A percentile compares a stretch with the other conserved stretches of the same genome.
Conservation (phyloP, 352 stramenopile species). For the Pythium diclinum region DNA sequence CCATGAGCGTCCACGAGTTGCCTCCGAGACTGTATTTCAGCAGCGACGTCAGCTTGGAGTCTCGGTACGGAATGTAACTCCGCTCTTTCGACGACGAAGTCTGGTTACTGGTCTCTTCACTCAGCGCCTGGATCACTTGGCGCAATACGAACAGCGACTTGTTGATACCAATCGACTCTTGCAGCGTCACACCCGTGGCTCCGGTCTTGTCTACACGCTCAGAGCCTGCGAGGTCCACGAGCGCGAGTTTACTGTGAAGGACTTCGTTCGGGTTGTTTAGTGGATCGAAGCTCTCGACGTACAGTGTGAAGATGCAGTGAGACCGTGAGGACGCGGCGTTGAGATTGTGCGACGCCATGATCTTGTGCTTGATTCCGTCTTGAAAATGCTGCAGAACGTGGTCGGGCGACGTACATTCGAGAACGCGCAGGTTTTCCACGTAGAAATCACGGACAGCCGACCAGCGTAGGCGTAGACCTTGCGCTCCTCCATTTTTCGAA, state of each 20-base stretch:
- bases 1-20: conserved; percentile 66
- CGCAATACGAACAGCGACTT: conserved; percentile 60
- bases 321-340: conserved; percentile 53
- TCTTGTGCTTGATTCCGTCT: conserved; percentile 54
- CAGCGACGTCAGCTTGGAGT: conserved; percentile 63
- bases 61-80: conserved; percentile 53
- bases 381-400: conserved; percentile 52
- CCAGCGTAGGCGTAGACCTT: conserved; percentile 47
- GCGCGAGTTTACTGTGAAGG: conserved; percentile 47
- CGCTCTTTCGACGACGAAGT: conserved; percentile 11
- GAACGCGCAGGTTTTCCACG: conserved; percentile 47
- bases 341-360: conserved; percentile 58
- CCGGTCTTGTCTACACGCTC: conserved; percentile 61
- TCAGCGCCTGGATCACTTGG: conserved; percentile 55
- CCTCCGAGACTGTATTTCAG: conserved; percentile 60
- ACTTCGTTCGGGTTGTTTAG: conserved; percentile 33
- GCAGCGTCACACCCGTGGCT: conserved; percentile 45
- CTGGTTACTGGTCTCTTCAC: conserved; percentile 30
- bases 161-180: conserved; percentile 64
- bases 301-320: conserved; percentile 56
- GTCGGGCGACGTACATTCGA: conserved; percentile 41
- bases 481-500: conserved; percentile 5
- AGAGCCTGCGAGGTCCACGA: conserved; percentile 63
- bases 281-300: conserved; percentile 47
- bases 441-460: conserved; percentile 52